phyloP scores from a whole-genome alignment of 2,329 filamentous ascomycete species.

The Arthrinium puccinioides region DNA sequence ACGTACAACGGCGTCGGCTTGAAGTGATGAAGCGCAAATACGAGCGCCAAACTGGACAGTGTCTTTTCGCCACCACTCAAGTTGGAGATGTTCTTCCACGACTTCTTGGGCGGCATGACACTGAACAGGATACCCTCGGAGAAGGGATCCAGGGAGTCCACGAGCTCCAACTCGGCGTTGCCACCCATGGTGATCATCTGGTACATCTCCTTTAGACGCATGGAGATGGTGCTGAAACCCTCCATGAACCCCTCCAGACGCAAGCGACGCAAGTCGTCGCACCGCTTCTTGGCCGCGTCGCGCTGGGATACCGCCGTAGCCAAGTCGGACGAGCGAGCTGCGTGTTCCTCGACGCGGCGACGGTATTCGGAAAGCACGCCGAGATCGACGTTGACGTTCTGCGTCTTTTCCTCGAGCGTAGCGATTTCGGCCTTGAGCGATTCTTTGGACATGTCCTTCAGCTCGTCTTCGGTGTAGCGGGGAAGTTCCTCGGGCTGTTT shows the following conservation, averaged over 20 bases:
- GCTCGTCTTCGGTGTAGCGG: conserved; percentile 66
- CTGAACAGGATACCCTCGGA: conserved; percentile 94
- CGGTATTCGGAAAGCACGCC: conserved; percentile 85
- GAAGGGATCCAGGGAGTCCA: conserved; percentile 94
- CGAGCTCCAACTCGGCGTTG: conserved; percentile 93
- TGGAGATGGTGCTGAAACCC: conserved; percentile 87
- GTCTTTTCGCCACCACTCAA: conserved; percentile 97
- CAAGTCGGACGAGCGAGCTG: conserved; percentile 75
- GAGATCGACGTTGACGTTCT: conserved; percentile 82
- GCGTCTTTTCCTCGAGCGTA: conserved; percentile 60
- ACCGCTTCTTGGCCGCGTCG: conserved; percentile 83
- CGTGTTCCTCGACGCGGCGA: conserved; percentile 75
- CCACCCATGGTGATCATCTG: conserved; percentile 99
- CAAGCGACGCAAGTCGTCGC: conserved; percentile 83
- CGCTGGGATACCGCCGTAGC: conserved; percentile 69
- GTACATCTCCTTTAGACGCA: conserved; percentile 98
- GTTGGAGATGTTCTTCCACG: conserved; percentile 99
- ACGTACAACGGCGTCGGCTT: conserved; percentile 97
- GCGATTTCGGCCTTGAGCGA: conserved; percentile 55
- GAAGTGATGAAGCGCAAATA: conserved; percentile 98
- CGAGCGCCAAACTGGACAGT: conserved; percentile 80
- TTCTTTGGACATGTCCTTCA: conserved; percentile 58
- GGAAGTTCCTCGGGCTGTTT: conserved; percentile 56
- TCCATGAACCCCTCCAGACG: conserved; percentile 98
- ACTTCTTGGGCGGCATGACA: conserved; percentile 99